These are phyloP conservation scores for Penicillium maclennaniae DNA, from an alignment of 495 filamentous ascomycete species.

Conservation along the genomic window DNA sequence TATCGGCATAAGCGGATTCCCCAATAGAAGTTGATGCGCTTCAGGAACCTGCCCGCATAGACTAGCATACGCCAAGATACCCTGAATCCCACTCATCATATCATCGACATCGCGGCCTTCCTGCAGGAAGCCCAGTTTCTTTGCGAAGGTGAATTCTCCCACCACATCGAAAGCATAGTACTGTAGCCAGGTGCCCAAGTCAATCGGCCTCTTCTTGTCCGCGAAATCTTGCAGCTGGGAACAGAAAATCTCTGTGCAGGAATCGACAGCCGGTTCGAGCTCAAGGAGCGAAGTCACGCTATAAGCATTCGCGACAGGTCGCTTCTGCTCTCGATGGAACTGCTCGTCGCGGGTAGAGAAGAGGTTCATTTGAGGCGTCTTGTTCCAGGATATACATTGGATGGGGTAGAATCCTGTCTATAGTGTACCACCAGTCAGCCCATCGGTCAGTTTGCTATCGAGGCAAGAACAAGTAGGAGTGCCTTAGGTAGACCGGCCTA, in stretches of 20 bases:
- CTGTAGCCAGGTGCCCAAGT: slow-evolving; percentile 42
- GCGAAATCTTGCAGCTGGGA: slow-evolving; percentile 17
- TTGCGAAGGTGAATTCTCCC: slow-evolving; percentile 34
- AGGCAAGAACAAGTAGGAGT: too few relatives aligned
- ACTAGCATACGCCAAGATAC: slow-evolving; percentile 23
- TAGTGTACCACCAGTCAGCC: too few relatives aligned
- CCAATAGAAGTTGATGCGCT: slow-evolving; percentile 33
- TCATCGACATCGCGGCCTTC: slow-evolving; percentile 35
- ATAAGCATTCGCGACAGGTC: slow-evolving; percentile 31
- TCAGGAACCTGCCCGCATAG: slow-evolving; percentile 26
- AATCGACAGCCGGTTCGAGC: slow-evolving; percentile 33
- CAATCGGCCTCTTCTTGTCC: slow-evolving; percentile 17
- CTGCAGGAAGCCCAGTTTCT: slow-evolving; percentile 40
- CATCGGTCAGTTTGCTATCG: too few relatives aligned
- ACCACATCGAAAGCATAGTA: slow-evolving; percentile 48
- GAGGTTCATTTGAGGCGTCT: slow-evolving; percentile 31
- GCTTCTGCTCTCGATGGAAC: slow-evolving; percentile 28
- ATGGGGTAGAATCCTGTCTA: slow-evolving; percentile 44
- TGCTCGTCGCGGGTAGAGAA: slow-evolving; percentile 28
- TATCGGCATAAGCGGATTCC: slow-evolving; percentile 32
- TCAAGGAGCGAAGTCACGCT: slow-evolving; percentile 29
- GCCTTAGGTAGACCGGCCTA: too few relatives aligned
- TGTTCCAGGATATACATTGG: slow-evolving; percentile 30
- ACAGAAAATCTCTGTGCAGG: slow-evolving; percentile 27
- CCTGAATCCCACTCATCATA: slow-evolving; percentile 30